Evolutionary conservation across 2,329 filamentous ascomycete genomes (phyloP), one percentile per base, ranked within the genome.

Genomic region (Microdochium nivale): DNA sequence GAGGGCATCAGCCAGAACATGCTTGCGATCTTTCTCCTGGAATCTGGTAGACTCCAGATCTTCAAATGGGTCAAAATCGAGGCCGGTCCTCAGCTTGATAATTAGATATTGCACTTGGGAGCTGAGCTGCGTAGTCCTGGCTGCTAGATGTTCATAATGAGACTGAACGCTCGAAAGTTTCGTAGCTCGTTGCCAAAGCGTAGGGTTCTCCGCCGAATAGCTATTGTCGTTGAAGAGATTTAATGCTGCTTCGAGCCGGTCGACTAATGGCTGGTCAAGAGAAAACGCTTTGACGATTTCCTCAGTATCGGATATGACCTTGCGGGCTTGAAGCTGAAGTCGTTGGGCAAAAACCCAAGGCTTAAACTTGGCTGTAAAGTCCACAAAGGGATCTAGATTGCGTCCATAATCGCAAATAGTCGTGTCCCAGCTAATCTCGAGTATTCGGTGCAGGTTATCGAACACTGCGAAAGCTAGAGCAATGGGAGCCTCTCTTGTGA

Each of bases 61-160:
- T 23, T 23, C 40, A 13, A 44, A 44, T n/a, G 51, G 44, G 32
- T 64, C 61, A 19, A 62, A 40, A 24, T 63, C 52, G 16, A 56
- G 56, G 21, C 59, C 60, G 14, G 59, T 63, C 51, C 53, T 54
- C 4, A 53, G 21, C 24, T 55, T 59, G 48, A 65, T 52, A 4
- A 59, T 53, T 7, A 43, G 14, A 13, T 53, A 54, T n/a, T 60
- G 63, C 7, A 49, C 51, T 23, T 59, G 53, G 10, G 56, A 52
- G 2, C 51, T 52, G 14, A 61, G 55, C 19, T 32, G 37, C 47
- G 49, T 54, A 11, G 52, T 56, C 49, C 32, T 57, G n/a, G 49
- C 52, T 33, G 62, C 53, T 9, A 65, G 50, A 21, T 58, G 53
- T 23, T 47, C 51, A 33, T 24, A 56, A 24, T 55, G 60, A 27